Conservation (phyloP, 73 alveolate species). For the Paraurostyla sp. region DNA sequence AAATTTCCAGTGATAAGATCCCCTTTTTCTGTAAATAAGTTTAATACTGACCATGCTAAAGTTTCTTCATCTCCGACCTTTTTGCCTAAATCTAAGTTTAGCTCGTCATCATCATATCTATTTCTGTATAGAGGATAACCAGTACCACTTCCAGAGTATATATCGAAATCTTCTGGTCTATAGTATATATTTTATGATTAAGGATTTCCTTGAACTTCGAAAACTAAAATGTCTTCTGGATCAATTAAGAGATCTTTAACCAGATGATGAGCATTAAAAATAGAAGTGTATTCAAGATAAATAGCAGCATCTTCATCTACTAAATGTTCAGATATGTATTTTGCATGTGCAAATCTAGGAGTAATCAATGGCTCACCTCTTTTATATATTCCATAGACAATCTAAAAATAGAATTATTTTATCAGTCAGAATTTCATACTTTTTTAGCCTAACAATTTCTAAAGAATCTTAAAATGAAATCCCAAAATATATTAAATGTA, state of each 20-base stretch:
- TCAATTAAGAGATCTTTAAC: slow-evolving; percentile 65
- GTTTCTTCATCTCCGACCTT: slow-evolving; percentile 64
- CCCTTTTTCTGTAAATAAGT: slow-evolving; percentile 59
- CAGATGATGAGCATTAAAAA: slow-evolving; percentile 65
- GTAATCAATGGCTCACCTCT: slow-evolving; percentile 64
- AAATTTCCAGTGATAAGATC: slow-evolving; percentile 69
- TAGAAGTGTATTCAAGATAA: slow-evolving; percentile 38
- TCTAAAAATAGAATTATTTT: slow-evolving; percentile 38
- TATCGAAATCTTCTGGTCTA: slow-evolving; percentile 57
- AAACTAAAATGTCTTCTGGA: slow-evolving; percentile 69
- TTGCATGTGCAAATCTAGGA: slow-evolving; percentile 68
- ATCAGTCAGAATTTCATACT: background rate
- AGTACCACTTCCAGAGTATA: slow-evolving; percentile 47
- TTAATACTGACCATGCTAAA: slow-evolving; percentile 69
- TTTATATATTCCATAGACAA: slow-evolving; percentile 70
- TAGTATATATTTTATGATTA: slow-evolving; percentile 16
- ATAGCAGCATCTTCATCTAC: slow-evolving; percentile 56
- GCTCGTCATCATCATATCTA: slow-evolving; percentile 56
- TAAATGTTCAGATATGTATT: slow-evolving; percentile 47
- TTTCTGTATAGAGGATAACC: slow-evolving; percentile 71
- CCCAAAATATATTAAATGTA: slow-evolving; percentile 48
- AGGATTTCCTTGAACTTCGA: slow-evolving; percentile 70
- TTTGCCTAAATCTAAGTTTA: background rate
- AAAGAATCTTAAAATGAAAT: slow-evolving; percentile 14
- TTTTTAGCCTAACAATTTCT: slow-evolving; percentile 2